Evolutionary conservation across 352 stramenopile species (phyloP).

Genomic region (Pythium aristosporum): DNA sequence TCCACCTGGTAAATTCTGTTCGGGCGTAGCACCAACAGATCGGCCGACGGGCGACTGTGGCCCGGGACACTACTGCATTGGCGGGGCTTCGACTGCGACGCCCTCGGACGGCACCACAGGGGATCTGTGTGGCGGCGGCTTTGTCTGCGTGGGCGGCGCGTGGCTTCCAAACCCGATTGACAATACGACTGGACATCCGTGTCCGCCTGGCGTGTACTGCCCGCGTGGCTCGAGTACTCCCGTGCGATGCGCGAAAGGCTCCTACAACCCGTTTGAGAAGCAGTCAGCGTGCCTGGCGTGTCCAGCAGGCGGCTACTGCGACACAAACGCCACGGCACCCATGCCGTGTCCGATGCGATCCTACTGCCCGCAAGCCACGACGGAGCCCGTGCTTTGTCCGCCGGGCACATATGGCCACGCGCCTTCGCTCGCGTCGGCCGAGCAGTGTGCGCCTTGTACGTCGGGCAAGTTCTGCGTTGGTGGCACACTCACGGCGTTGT

Average conservation of each 20-base stretch:
- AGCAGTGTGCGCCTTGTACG: slow-evolving; percentile 65
- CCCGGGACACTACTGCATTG: slow-evolving; percentile 68
- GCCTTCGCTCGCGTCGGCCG: slow-evolving; percentile 37
- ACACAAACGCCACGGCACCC: slow-evolving; percentile 55
- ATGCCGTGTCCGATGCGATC: slow-evolving; percentile 57
- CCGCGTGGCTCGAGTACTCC: slow-evolving; percentile 49
- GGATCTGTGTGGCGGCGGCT: slow-evolving; percentile 48
- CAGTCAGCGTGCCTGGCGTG: slow-evolving; percentile 47
- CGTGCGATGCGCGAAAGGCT: slow-evolving; percentile 61
- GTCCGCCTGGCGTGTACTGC: slow-evolving; percentile 69
- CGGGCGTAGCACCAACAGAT: slow-evolving; percentile 48
- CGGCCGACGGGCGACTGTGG: slow-evolving; percentile 56
- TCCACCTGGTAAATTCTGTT: slow-evolving; percentile 82
- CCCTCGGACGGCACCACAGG: slow-evolving; percentile 48
- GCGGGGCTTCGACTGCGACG: slow-evolving; percentile 34
- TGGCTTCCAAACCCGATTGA: slow-evolving; percentile 51
- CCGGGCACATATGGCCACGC: slow-evolving; percentile 76
- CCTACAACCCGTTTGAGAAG: slow-evolving; percentile 59
- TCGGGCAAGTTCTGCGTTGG: slow-evolving; percentile 78
- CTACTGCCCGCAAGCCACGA: slow-evolving; percentile 61
- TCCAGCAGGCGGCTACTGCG: slow-evolving; percentile 65
- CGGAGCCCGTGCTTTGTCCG: slow-evolving; percentile 60
- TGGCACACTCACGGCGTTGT: slow-evolving; percentile 69
- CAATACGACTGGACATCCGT: slow-evolving; percentile 49
- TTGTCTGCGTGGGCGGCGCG: slow-evolving; percentile 66